Conservation (phyloP, 208 protist species). For the Leishmania amazonensis region DNA sequence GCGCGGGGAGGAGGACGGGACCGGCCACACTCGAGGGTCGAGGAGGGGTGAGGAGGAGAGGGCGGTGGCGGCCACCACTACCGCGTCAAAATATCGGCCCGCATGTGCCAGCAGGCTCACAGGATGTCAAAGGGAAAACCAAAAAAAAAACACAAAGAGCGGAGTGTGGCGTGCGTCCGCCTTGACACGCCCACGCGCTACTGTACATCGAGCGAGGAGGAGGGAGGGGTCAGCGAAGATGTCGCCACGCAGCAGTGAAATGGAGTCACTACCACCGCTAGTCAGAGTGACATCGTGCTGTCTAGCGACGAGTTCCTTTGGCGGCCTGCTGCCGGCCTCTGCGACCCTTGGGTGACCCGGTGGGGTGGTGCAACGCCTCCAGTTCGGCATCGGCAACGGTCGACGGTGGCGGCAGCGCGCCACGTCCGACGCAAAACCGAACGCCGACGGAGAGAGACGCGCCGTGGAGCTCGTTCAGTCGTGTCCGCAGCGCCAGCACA, state of each 20-base stretch:
- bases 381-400: slow-evolving; percentile 26
- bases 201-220: slow-evolving; percentile 3
- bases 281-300: background rate
- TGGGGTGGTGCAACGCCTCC: slow-evolving; percentile 20
- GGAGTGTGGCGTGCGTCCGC: background rate
- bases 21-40: background rate
- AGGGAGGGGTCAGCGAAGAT: background rate
- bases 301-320: slow-evolving; percentile 16
- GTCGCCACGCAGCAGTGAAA: background rate
- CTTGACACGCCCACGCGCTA: background rate
- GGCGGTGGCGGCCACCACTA: background rate
- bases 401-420: slow-evolving; percentile 27
- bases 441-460: slow-evolving; percentile 34
- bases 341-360: slow-evolving; percentile 1
- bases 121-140: background rate
- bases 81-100: background rate
- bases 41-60: background rate
- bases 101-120: background rate
- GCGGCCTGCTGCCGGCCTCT: slow-evolving; percentile 18
- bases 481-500: slow-evolving; percentile 31
- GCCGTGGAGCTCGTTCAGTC: slow-evolving; percentile 26
- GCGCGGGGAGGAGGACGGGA: background rate
- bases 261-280: background rate
- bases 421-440: slow-evolving; percentile 49
- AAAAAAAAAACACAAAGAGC: background rate